These are phyloP conservation scores for Nakazawaea wyomingensis DNA, from an alignment of 805 yeast genomes.

Conservation along the genomic window DNA sequence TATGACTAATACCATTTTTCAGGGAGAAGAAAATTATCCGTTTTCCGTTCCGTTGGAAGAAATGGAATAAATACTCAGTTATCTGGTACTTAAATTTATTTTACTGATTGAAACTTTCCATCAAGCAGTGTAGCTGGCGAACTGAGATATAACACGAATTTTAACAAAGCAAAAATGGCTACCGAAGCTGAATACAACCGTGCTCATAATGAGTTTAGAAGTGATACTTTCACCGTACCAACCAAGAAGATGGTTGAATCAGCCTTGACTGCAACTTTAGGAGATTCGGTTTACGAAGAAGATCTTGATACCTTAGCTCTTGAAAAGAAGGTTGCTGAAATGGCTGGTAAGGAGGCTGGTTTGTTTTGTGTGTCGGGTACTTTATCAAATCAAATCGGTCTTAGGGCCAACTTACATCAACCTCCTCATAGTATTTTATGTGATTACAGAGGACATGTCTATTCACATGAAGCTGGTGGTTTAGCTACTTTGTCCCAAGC, in stretches of 20 bases:
- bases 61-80: no score
- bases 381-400: conserved; percentile 80
- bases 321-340: conserved; percentile 55
- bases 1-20: conserved; percentile 1
- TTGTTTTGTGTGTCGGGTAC: conserved; percentile 87
- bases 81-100: no score
- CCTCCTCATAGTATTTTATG: conserved; percentile 87
- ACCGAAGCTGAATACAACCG: conserved; percentile 10
- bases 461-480: conserved; percentile 85
- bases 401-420: conserved; percentile 67
- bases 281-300: conserved; percentile 88
- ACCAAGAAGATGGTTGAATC: conserved; percentile 67
- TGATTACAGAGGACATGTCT: conserved; percentile 83
- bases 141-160: no score
- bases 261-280: conserved; percentile 52
- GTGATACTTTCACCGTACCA: conserved; percentile 92
- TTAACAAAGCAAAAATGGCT: conserved; percentile 6
- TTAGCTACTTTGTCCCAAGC: conserved; percentile 86
- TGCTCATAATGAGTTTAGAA: conserved; percentile 47
- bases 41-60: neutral
- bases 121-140: no score
- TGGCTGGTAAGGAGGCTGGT: conserved; percentile 80
- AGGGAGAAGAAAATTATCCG: neutral
- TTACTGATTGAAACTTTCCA: no score
- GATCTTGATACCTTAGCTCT: conserved; percentile 64